phyloP scores from a whole-genome alignment of 768 basidiomycete genomes.

The Chalciporus sphaerocephalus region DNA sequence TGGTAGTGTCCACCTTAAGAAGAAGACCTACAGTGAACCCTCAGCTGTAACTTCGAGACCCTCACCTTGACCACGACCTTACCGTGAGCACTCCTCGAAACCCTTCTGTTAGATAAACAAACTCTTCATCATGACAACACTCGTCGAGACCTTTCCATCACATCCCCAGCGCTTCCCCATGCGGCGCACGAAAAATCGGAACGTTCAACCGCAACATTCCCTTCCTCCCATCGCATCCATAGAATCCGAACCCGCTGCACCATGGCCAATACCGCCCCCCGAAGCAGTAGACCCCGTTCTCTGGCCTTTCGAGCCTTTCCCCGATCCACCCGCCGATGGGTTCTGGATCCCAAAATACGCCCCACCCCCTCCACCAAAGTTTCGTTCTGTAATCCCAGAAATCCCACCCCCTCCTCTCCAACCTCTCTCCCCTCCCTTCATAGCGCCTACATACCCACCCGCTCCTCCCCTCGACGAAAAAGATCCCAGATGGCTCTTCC shows the following conservation, averaged over 20 bases:
- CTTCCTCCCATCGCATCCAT: constrained; percentile 7
- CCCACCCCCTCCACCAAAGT: constrained; percentile 13
- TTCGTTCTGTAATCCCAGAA: neutral
- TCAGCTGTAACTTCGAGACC: neutral
- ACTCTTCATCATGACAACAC: neutral
- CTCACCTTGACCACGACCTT: neutral
- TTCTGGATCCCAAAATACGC: constrained; percentile 23
- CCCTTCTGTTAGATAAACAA: neutral
- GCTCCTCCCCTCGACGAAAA: constrained; percentile 18
- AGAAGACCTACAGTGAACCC: neutral
- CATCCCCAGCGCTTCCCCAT: neutral
- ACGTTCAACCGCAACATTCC: neutral
- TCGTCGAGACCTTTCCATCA: neutral
- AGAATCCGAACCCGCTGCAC: neutral
- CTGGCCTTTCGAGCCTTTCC: constrained; percentile 30
- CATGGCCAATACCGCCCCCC: neutral
- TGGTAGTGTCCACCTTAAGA: neutral
- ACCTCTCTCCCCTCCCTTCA: constrained; percentile 26
- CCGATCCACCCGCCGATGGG: constrained; percentile 25
- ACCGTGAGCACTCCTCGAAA: neutral
- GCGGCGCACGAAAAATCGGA: neutral
- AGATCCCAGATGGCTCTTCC: constrained; percentile 27
- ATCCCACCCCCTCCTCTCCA: constrained; percentile 7
- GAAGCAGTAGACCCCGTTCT: constrained; percentile 2
- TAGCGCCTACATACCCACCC: constrained; percentile 27